Evolutionary conservation across 2,329 filamentous ascomycete genomes (phyloP), one percentile per base, ranked within the genome.

Genomic region (Microcera coccophila): DNA sequence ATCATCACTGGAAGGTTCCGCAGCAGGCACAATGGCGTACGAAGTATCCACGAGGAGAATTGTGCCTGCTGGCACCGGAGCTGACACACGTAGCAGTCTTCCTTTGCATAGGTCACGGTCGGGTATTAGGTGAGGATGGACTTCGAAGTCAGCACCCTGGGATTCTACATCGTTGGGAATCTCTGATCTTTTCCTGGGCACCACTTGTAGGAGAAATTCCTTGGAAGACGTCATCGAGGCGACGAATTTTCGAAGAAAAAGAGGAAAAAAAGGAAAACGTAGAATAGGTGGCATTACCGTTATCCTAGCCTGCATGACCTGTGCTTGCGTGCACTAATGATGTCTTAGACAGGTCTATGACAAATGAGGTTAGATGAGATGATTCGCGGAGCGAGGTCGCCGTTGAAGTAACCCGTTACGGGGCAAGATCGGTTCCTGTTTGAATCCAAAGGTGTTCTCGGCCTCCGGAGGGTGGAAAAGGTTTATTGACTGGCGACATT

Each of bases 11-110:
- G 42, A 46, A n/a, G 22, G 10, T 16, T 47, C 50, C 42, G 51
- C 52, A 10, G 50, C 49, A 12, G 58, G 59, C 18, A 61, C 48
- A 36, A 58, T 55, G 32, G 59, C 59, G 51, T 59, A 61, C 2
- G 59, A 48, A 19, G 40, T 48, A 38, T 61, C 59, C 40, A 57
- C 38, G 26, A 61, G 54, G 15, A 61, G 48, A 18, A 58, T 35
- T 16, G 59, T 60, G 36, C 59, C 59, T 26, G 47, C 53, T 33
- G 46, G 43, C 3, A 61, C 47, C 3, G 53, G 20, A 20, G 45
- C 47, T 3, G 51, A 50, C 20, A 46, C 53, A 19, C 59, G 54
- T 20, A 61, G 49, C 7, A 60, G 26, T 36, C 59, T 48, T 4
- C 59, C 59, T 24, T 59, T 61, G 44, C 36, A 46, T 12, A 55